Base-by-base conservation (phyloP, 139 green algal species). In the Mychonastes homosphaera region DNA sequence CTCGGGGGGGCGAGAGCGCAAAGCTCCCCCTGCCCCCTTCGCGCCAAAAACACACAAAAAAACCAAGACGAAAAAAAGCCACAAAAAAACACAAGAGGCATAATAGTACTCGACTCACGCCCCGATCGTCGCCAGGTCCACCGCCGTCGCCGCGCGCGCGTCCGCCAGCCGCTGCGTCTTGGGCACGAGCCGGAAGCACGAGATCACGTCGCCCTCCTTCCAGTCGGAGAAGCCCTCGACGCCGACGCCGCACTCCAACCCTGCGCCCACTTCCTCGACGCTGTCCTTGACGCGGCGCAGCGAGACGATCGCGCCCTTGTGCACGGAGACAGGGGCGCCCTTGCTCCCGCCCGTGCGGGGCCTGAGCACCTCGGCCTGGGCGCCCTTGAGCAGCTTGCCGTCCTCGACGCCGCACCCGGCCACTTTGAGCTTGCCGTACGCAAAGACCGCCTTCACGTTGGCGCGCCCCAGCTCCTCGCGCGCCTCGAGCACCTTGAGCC, bases 211-310 rank as follows among this genome's bases (percentile, higher is more conserved):
- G 41, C 73, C 73, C 52, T 84, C 87, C 58, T 79, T 29, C 84
- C 84, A 96, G 15, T 81, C 76, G 18, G 64, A 72, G 58, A 83
- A 96, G 48, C 56, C 75, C 32, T 84, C 82, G 6, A 65, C 65
- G 3, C 63, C 73, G 12, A 94, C 18, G 30, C 88, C 88, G 74
- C 88, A 96, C 76, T 96, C 88, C 47, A 78, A 52, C 16, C 85
- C 87, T 16, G 38, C 47, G 3, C 45, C 18, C 48, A 98, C 86
- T 77, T 95, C 83, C 6, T 86, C 79, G 12, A 97, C 92, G n/a
- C 77, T 53, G 46, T 97, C 92, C 80, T 96, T 97, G 30, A 97
- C 69, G 23, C 88, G 70, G 24, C 88, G 77, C 61, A 99, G 74
- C 19, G 72, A 87, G 0, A 55, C 59, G 18, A 99, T 46, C 60